Percentiles rank a stretch among this genome's conserved stretches.
Evolutionary conservation across 2,329 filamentous ascomycete species (phyloP).

Genomic region (Didymella pomorum): DNA sequence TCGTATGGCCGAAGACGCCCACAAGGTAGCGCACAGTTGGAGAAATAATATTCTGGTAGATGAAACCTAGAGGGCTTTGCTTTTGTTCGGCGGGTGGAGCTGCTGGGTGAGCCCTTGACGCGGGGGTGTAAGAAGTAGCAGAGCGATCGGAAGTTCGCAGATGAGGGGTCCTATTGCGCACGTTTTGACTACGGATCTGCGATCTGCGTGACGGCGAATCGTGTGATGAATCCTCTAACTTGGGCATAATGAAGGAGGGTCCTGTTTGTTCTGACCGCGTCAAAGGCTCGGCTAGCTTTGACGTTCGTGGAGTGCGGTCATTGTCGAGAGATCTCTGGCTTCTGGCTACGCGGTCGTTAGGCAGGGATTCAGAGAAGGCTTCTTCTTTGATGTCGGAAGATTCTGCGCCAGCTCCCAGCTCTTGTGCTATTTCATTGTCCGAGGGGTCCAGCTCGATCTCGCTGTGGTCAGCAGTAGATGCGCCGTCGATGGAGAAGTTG

Average conservation of each 20-base stretch:
- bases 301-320: conserved; percentile 15
- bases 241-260: conserved; percentile 56
- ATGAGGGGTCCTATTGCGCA: conserved; percentile 14
- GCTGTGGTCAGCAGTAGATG: conserved; percentile 35
- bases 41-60: conserved; percentile 45
- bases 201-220: conserved; percentile 35
- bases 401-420: conserved; percentile 22
- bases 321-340: conserved; percentile 11
- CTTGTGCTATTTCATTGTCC: conserved; percentile 30
- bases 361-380: conserved; percentile 16
- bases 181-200: conserved; percentile 28
- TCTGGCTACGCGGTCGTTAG: conserved; percentile 19
- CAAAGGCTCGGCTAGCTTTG: conserved; percentile 23
- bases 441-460: conserved; percentile 37
- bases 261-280: conserved; percentile 37
- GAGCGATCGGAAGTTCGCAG: conserved; percentile 15
- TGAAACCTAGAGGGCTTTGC: conserved; percentile 28
- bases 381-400: conserved; percentile 21
- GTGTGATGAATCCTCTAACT: conserved; percentile 35
- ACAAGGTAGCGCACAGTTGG: conserved; percentile 59
- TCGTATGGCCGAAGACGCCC: conserved; percentile 65
- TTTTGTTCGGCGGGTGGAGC: conserved; percentile 7
- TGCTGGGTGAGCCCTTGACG: not conserved
- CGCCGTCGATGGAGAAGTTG: conserved; percentile 39
- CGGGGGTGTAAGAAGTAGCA: conserved; percentile 4